These are phyloP conservation scores for Saccharomyces hybrid DNA, from an alignment of 1,139 yeast genomes.

Conservation along the genomic window DNA sequence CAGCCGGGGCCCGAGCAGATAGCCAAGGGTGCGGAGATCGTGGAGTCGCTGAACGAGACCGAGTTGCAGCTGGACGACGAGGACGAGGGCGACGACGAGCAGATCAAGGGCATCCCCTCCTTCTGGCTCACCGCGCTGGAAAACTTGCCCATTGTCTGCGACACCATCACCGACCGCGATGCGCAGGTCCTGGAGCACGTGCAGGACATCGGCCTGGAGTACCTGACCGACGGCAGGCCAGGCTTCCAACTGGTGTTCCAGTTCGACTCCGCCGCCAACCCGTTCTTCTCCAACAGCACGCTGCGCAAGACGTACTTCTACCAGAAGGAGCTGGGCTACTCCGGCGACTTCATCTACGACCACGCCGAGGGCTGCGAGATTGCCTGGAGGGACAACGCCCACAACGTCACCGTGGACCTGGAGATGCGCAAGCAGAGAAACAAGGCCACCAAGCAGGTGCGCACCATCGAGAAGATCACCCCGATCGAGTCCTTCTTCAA, in stretches of 20 bases:
- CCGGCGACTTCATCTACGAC: conserved; percentile 94
- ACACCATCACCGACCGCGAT: conserved; percentile 85
- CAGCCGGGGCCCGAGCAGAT: conserved; percentile 80
- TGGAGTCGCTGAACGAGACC: conserved; percentile 41
- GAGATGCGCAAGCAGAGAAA: conserved; percentile 97
- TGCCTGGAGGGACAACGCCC: conserved; percentile 74
- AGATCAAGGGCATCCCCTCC: conserved; percentile 71
- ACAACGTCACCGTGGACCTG: conserved; percentile 74
- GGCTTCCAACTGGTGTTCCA: conserved; percentile 85
- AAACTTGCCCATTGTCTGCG: conserved; percentile 74
- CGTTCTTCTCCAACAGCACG: conserved; percentile 62
- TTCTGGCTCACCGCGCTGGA: conserved; percentile 96
- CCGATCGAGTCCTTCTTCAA: conserved; percentile 92
- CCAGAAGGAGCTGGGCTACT: conserved; percentile 88
- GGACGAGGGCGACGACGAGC: conserved; percentile 43
- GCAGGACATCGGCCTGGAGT: conserved; percentile 69
- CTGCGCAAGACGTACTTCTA: conserved; percentile 85
- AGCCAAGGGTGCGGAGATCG: conserved; percentile 63
- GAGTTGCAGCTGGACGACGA: conserved; percentile 30
- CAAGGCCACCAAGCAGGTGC: conserved; percentile 92
- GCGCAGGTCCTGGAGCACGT: conserved; percentile 69
- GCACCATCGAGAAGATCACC: conserved; percentile 89
- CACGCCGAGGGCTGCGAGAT: conserved; percentile 90
- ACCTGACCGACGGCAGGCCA: conserved; percentile 60
- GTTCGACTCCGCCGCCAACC: conserved; percentile 55